Evolutionary conservation across 495 filamentous ascomycete genomes (phyloP).

Genomic region (Aspergillus heteromorphus): DNA sequence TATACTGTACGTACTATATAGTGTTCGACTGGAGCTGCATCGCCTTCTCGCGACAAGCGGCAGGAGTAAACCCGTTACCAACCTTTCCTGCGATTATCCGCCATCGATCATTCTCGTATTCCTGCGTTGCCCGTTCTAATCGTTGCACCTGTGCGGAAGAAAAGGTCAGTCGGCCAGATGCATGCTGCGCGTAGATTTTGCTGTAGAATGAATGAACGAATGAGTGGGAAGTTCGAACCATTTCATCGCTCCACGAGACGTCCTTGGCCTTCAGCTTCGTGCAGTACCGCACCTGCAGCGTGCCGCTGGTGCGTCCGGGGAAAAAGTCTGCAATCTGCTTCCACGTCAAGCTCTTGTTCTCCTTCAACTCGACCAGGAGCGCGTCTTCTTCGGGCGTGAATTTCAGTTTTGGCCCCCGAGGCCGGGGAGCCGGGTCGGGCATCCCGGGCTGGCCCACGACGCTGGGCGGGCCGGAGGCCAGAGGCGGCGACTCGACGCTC

Average conservation of each 20-base stretch:
- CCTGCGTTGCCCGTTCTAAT: constrained; percentile 71
- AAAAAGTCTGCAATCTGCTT: constrained; percentile 96
- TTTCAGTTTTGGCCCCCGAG: constrained; percentile 79
- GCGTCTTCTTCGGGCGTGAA: constrained; percentile 87
- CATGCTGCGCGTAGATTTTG: no score
- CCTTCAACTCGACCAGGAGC: constrained; percentile 79
- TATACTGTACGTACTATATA: no score
- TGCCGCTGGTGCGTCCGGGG: constrained; percentile 79
- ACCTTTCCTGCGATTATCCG: constrained; percentile 81
- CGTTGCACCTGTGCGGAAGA: constrained; percentile 61
- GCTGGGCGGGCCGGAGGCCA: constrained; percentile 49
- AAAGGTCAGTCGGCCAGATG: no score
- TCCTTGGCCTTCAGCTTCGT: constrained; percentile 90
- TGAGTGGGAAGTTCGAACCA: constrained; percentile 50
- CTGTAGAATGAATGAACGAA: constrained; percentile 6
- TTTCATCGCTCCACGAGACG: constrained; percentile 87
- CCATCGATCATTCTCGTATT: constrained; percentile 90
- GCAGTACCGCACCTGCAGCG: constrained; percentile 88
- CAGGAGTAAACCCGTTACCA: constrained; percentile 76
- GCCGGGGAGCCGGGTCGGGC: constrained; percentile 69
- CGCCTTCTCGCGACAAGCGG: constrained; percentile 78
- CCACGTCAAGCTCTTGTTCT: constrained; percentile 89
- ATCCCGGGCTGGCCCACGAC: constrained; percentile 79
- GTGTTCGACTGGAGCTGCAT: constrained; percentile 47
- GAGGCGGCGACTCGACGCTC: constrained; percentile 22